Evolutionary conservation across 2,329 filamentous ascomycete genomes (phyloP).

Genomic region (Penicillium italicum): DNA sequence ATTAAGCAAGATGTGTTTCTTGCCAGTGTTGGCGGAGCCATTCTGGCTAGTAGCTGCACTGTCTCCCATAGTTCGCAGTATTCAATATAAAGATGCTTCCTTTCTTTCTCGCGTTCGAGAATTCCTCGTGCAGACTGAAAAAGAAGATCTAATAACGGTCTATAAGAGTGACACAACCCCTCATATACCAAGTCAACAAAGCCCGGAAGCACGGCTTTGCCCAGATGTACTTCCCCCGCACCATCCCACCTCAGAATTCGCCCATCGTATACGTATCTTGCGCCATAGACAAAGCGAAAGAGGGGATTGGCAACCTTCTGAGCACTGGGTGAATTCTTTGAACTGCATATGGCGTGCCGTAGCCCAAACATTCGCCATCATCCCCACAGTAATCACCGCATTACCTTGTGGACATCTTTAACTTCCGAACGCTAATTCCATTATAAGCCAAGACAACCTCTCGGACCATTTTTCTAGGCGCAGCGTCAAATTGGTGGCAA

Average conservation of each 20-base stretch:
- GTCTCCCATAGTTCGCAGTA: slow-evolving; percentile 13
- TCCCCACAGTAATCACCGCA: slow-evolving; percentile 15
- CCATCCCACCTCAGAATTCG: neutral
- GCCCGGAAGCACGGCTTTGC: neutral
- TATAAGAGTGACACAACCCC: neutral
- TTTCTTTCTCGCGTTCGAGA: neutral
- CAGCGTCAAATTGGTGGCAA: neutral
- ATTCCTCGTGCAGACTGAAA: neutral
- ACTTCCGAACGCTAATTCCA: neutral
- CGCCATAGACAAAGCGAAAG: slow-evolving; percentile 9
- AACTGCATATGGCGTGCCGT: neutral
- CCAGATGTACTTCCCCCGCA: neutral
- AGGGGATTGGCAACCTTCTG: slow-evolving; percentile 1
- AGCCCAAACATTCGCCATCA: slow-evolving; percentile 22
- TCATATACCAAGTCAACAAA: neutral
- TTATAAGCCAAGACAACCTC: neutral
- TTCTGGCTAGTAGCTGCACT: slow-evolving; percentile 10
- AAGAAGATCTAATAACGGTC: neutral
- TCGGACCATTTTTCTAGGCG: neutral
- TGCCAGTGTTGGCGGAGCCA: slow-evolving; percentile 25
- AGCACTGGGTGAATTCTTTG: neutral
- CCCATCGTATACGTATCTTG: slow-evolving; percentile 9
- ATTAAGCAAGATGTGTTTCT: slow-evolving; percentile 59
- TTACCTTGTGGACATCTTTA: neutral
- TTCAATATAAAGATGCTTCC: neutral